Percentiles rank a stretch among this genome's conserved stretches.
phyloP scores from a whole-genome alignment of 2,329 filamentous ascomycete genomes.

The Nemania sp. region DNA sequence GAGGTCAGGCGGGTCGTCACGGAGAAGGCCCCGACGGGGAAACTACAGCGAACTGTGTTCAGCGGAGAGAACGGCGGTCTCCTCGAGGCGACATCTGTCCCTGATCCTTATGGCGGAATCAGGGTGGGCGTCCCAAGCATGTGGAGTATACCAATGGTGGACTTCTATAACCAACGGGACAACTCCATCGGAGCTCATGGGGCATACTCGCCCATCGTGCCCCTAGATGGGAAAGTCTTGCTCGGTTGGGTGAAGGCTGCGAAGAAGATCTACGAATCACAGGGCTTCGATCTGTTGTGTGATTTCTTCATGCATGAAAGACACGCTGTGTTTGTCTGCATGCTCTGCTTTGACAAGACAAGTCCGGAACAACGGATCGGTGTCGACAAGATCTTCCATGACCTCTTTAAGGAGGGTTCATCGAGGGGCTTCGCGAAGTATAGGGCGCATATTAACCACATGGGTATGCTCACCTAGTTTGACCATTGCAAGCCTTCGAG shows the following conservation, averaged over 20 bases:
- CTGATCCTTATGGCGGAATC: constrained; percentile 51
- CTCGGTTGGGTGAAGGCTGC: constrained; percentile 57
- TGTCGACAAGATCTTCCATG: constrained; percentile 53
- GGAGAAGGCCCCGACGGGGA: constrained; percentile 54
- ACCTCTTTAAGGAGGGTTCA: constrained; percentile 52
- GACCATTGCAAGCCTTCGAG: not conserved
- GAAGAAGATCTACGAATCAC: constrained; percentile 56
- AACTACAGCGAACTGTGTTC: constrained; percentile 54
- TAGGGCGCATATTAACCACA: constrained; percentile 55
- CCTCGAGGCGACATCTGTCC: constrained; percentile 54
- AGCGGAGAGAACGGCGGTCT: constrained; percentile 53
- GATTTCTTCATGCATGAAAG: constrained; percentile 63
- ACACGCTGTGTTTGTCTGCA: constrained; percentile 61
- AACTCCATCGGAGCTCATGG: constrained; percentile 52
- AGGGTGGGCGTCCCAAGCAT: constrained; percentile 54
- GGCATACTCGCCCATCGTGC: constrained; percentile 55
- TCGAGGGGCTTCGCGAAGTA: constrained; percentile 55
- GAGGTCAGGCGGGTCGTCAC: constrained; percentile 54
- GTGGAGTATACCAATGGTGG: constrained; percentile 54
- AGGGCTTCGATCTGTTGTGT: constrained; percentile 58
- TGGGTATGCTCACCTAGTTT: constrained; percentile 49
- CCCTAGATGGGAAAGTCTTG: constrained; percentile 54
- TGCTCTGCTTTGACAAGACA: constrained; percentile 61
- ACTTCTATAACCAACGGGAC: constrained; percentile 51
- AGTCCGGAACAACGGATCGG: constrained; percentile 53